Percentiles rank a stretch among this genome's conserved stretches.
These are phyloP conservation scores for Bipolaris bicolor DNA, from an alignment of 2,329 filamentous ascomycete genomes.

Conservation along the genomic window DNA sequence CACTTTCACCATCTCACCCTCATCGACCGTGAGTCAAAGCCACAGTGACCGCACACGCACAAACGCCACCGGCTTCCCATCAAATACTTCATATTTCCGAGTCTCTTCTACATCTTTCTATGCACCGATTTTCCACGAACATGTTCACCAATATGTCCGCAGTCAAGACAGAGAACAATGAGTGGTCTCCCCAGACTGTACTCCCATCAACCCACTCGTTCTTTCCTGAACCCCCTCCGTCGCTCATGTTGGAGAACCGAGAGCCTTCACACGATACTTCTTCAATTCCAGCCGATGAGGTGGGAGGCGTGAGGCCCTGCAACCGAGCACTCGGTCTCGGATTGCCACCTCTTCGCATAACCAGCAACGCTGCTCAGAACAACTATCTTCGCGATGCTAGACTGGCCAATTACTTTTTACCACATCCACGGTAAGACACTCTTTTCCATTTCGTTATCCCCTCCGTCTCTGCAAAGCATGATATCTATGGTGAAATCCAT, in stretches of 20 bases:
- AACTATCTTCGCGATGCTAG: conserved; percentile 2
- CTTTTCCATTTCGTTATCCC: conserved; percentile 2
- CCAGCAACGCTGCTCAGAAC: conserved; percentile 1
- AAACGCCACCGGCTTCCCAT: no score
- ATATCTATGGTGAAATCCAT: no score
- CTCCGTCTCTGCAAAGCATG: conserved; percentile 6
- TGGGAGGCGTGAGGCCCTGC: neutral
- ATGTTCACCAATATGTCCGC: neutral
- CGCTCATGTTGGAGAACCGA: neutral
- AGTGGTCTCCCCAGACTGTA: neutral
- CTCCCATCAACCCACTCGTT: neutral
- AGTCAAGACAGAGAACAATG: neutral
- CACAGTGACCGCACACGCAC: neutral
- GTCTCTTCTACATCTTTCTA: neutral
- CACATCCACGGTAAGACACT: neutral
- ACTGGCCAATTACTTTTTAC: no score
- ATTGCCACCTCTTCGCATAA: neutral
- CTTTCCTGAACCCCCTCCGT: no score
- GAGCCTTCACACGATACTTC: neutral
- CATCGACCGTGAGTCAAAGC: neutral
- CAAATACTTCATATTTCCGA: neutral
- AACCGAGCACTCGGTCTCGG: neutral
- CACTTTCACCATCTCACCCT: neutral
- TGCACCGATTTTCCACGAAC: neutral
- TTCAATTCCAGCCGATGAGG: neutral